phyloP scores from a whole-genome alignment of 768 basidiomycete species.

The Boletus barrowsii region DNA sequence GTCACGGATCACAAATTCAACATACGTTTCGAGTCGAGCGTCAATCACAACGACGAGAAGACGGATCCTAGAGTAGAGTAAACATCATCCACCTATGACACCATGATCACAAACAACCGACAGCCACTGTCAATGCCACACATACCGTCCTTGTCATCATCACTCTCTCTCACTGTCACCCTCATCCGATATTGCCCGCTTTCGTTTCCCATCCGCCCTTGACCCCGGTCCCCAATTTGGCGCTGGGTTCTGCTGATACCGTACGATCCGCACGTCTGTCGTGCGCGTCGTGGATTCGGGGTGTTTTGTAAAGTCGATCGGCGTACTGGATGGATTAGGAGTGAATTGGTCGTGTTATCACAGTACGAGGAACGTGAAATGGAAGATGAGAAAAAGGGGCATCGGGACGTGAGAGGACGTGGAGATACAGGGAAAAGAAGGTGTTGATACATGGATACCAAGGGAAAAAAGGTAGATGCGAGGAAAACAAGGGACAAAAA shows the following conservation, averaged over 20 bases:
- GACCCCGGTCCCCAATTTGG: slow-evolving; percentile 89
- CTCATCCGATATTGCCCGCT: slow-evolving; percentile 28
- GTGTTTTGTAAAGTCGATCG: slow-evolving; percentile 77
- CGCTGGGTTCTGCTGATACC: slow-evolving; percentile 91
- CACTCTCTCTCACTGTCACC: not conserved
- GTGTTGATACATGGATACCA: too few relatives aligned
- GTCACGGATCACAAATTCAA: too few relatives aligned
- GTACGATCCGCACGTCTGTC: slow-evolving; percentile 71
- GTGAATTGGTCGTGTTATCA: not conserved
- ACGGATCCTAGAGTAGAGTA: too few relatives aligned
- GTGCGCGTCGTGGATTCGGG: slow-evolving; percentile 58
- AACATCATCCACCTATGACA: too few relatives aligned
- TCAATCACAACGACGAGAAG: too few relatives aligned
- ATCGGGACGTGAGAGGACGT: too few relatives aligned
- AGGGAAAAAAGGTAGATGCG: not conserved
- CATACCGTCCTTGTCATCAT: not conserved
- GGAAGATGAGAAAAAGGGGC: too few relatives aligned
- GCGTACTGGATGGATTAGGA: slow-evolving; percentile 25
- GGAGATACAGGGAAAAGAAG: too few relatives aligned
- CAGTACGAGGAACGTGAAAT: too few relatives aligned
- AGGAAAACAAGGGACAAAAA: not conserved
- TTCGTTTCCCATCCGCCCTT: slow-evolving; percentile 47
- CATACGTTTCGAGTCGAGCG: too few relatives aligned
- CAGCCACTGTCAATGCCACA: too few relatives aligned
- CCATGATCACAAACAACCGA: too few relatives aligned